Conservation (phyloP, 2,329 filamentous ascomycete species). For the Pestalotiopsis fici region DNA sequence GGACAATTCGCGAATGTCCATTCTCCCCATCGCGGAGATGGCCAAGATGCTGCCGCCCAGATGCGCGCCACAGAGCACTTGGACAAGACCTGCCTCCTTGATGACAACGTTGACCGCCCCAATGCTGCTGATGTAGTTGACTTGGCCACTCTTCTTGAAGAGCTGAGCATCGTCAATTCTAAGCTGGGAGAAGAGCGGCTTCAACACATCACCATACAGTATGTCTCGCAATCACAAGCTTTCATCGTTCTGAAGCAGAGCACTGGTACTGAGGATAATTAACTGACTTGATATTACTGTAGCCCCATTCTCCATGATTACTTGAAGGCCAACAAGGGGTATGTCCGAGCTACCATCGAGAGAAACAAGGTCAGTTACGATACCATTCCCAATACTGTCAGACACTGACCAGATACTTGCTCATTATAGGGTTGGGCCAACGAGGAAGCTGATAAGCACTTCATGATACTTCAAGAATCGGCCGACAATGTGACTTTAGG, state of each 20-base stretch:
- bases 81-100: not conserved
- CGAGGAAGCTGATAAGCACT: slow-evolving; percentile 40
- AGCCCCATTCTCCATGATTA: slow-evolving; percentile 7
- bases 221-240: not conserved
- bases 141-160: not conserved
- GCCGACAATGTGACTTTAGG: slow-evolving; percentile 33
- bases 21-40: not conserved
- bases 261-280: not conserved
- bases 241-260: no score
- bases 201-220: not conserved
- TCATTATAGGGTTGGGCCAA: slow-evolving; percentile 44
- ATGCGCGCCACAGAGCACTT: not conserved
- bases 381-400: not conserved
- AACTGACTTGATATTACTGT: not conserved
- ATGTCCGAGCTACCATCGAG: not conserved
- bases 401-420: not conserved
- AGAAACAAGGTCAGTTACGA: not conserved
- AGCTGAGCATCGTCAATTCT: not conserved
- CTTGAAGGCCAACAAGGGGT: not conserved
- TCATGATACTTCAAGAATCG: slow-evolving; percentile 36
- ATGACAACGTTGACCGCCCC: not conserved
- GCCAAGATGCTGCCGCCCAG: not conserved
- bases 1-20: not conserved
- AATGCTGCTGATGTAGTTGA: not conserved
- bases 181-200: not conserved